These are phyloP conservation scores for Globisporangium yorkense DNA, from an alignment of 352 stramenopile genomes.

Conservation along the genomic window DNA sequence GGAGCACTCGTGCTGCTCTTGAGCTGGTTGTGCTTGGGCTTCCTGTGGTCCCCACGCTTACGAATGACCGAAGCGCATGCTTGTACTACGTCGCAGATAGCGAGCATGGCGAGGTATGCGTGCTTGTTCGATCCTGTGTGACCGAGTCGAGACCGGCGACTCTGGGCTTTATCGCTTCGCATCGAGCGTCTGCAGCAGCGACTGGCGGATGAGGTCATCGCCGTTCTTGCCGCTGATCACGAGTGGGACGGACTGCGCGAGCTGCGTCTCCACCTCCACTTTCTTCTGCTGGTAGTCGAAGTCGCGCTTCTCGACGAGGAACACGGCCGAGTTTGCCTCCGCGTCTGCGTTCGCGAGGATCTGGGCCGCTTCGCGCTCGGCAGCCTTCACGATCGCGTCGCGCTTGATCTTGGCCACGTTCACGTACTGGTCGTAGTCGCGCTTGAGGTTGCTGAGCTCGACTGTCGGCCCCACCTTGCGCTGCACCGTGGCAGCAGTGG, in stretches of 20 bases:
- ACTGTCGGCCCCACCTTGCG: conserved; percentile 52
- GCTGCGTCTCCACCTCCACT: conserved; percentile 45
- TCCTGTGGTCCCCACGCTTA: background rate
- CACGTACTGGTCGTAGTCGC: conserved; percentile 66
- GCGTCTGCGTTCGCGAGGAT: conserved; percentile 50
- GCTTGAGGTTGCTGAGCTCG: conserved; percentile 48
- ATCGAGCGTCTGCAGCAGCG: conserved; percentile 35
- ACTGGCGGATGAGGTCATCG: conserved; percentile 70
- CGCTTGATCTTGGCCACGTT: conserved; percentile 53
- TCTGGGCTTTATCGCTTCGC: background rate
- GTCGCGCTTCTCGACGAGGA: conserved; percentile 68
- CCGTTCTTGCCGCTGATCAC: conserved; percentile 84
- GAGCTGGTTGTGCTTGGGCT: background rate
- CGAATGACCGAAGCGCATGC: background rate
- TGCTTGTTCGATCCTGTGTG: too few species aligned
- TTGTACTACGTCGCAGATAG: background rate
- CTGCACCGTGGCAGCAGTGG: conserved; percentile 47
- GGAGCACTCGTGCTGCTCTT: too few species aligned
- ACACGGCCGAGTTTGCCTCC: conserved; percentile 46
- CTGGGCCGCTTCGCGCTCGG: conserved; percentile 47
- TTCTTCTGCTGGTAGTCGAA: conserved; percentile 79
- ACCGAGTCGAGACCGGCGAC: background rate
- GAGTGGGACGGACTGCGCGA: conserved; percentile 55
- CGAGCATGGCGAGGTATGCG: background rate
- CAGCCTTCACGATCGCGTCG: conserved; percentile 62